phyloP scores from a whole-genome alignment of 495 filamentous ascomycete species.

The Neurospora intermedia region DNA sequence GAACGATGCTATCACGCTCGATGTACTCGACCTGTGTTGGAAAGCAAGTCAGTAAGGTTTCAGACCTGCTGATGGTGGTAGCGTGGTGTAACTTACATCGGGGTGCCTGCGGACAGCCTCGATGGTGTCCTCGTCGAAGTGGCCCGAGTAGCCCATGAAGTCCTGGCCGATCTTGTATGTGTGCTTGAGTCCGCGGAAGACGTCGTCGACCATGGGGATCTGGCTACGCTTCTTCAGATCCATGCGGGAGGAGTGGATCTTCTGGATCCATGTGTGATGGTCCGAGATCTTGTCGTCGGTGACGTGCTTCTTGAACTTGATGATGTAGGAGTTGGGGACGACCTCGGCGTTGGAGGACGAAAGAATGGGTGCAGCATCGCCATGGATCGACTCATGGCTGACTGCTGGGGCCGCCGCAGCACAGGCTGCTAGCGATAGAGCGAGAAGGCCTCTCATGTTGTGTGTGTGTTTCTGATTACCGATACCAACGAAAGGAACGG shows the following conservation, averaged over 20 bases:
- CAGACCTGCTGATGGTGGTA: background rate
- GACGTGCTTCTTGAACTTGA: slow-evolving; percentile 98
- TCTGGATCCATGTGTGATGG: slow-evolving; percentile 90
- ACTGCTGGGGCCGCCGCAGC: slow-evolving; percentile 67
- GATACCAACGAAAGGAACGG: slow-evolving; percentile 17
- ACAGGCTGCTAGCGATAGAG: slow-evolving; percentile 56
- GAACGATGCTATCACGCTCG: slow-evolving; percentile 86
- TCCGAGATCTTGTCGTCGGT: slow-evolving; percentile 48
- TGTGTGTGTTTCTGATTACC: slow-evolving; percentile 21
- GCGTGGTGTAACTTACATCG: slow-evolving; percentile 62
- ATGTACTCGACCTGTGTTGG: slow-evolving; percentile 80
- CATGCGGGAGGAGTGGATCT: slow-evolving; percentile 58
- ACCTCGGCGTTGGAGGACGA: slow-evolving; percentile 62
- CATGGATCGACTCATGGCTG: slow-evolving; percentile 67
- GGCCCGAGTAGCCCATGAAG: slow-evolving; percentile 84
- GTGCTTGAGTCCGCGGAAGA: slow-evolving; percentile 83
- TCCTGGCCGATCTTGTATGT: slow-evolving; percentile 82
- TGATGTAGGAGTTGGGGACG: slow-evolving; percentile 87
- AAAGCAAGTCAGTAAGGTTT: slow-evolving; percentile 6
- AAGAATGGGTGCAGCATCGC: slow-evolving; percentile 78
- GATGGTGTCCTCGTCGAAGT: slow-evolving; percentile 88
- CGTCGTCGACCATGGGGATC: slow-evolving; percentile 55
- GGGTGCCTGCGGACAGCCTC: slow-evolving; percentile 92
- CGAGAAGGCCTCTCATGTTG: slow-evolving; percentile 66
- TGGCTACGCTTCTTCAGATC: slow-evolving; percentile 88